Evolutionary conservation across 805 yeast genomes (phyloP), one percentile per base, ranked within the genome.

Genomic region (Saturnispora serradocipensis): DNA sequence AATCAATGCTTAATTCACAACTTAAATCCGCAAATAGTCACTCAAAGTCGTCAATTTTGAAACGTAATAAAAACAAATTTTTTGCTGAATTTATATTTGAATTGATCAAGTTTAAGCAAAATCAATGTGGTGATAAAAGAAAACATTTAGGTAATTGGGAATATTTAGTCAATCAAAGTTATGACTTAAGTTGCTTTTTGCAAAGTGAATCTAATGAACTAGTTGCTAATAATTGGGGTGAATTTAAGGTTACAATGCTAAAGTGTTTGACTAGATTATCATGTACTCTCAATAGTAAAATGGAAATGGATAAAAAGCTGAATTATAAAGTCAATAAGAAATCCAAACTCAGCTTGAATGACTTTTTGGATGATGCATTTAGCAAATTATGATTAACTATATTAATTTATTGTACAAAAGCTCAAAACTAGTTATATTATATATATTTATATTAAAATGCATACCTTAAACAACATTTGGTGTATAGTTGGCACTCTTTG

Each of bases 61-160:
- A 56, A 39, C 58, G 60, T 34, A 58, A 58, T 34, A 63, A 60
- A 46, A 61, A 64, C 46, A 60, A 57, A 48, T 46, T 61, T 7
- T 44, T 65, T 30, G 61, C 66, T 18, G 53, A 52, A 6, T 66
- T 67, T 52, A 44, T 67, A 2, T 59, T 56, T 48, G 68, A 66
- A 18, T 43, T 61, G 22, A 40, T 63, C 4, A 42, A 50, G 10
- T 49, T 51, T n/a, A 61, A 63, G 46, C 47, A 58, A 35, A 56
- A 52, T 13, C 55, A 59, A 48, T 50, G 54, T 7, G 55, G 59
- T 39, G 38, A 30, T 2, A 50, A 52, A 51, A 58, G 70, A 46
- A 34, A 54, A 8, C 46, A 42, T 8, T 36, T 49, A 18, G 70
- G 70, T 8, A 65, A 65, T 45, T 52, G 66, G 51, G 56, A 54